Evolutionary conservation across 306 rosid species (phyloP).

Genomic region (Hippophae rhamnoides): DNA sequence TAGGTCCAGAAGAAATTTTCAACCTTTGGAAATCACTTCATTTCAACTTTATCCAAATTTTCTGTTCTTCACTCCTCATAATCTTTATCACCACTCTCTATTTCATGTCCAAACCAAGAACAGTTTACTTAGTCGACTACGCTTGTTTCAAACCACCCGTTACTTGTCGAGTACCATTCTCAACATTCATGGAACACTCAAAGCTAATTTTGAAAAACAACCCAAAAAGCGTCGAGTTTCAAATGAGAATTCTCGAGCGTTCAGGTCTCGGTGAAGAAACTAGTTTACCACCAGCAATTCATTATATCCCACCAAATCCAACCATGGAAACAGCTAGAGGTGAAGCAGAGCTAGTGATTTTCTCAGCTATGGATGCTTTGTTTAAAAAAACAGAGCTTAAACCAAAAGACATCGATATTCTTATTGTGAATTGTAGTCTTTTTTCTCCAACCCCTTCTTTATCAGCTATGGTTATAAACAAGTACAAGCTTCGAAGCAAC

Average conservation of each 20-base stretch:
- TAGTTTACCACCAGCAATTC: conserved; percentile 69
- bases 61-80: conserved; percentile 64
- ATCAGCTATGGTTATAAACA: conserved; percentile 85
- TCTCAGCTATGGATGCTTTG: conserved; percentile 68
- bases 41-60: conserved; percentile 57
- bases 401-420: conserved; percentile 76
- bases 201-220: conserved; percentile 56
- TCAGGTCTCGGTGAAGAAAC: conserved; percentile 89
- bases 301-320: conserved; percentile 80
- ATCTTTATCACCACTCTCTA: conserved; percentile 63
- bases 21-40: conserved; percentile 56
- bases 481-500: conserved; percentile 74
- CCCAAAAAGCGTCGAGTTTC: conserved; percentile 86
- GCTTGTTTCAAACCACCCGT: conserved; percentile 88
- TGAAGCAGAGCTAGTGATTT: conserved; percentile 81
- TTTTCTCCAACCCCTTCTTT: conserved; percentile 88
- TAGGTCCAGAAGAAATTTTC: conserved; percentile 58
- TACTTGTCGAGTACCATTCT: conserved; percentile 79
- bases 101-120: conserved; percentile 85
- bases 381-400: conserved; percentile 57
- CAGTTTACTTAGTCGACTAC: conserved; percentile 74
- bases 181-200: conserved; percentile 96
- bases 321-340: conserved; percentile 80
- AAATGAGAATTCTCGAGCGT: conserved; percentile 82
- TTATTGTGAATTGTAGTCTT: conserved; percentile 70